Evolutionary conservation across 805 yeast species (phyloP).

Genomic region (Spathaspora arborariae): DNA sequence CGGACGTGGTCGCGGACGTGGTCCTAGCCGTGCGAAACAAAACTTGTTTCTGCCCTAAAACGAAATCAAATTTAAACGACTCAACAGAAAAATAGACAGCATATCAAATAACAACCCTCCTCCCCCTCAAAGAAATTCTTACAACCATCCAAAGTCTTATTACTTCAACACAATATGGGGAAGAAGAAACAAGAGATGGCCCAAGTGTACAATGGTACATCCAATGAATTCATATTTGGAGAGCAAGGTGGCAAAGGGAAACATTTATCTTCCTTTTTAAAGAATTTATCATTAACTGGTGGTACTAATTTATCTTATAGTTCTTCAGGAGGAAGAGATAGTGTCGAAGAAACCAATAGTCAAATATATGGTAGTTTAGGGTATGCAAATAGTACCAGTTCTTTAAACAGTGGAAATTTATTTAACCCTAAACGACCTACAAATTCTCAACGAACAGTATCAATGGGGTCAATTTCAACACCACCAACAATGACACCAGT

Average conservation of each 20-base stretch:
- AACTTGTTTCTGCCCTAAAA: too few species aligned
- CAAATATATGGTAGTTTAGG: conserved; percentile 36
- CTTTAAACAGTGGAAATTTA: background rate
- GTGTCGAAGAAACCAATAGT: conserved; percentile 27
- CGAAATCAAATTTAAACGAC: too few species aligned
- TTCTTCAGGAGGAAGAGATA: conserved; percentile 9
- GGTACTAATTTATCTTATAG: conserved; percentile 12
- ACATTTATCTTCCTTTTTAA: conserved; percentile 48
- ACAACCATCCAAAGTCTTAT: too few species aligned
- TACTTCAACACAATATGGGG: conserved; percentile 28
- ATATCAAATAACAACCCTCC: too few species aligned
- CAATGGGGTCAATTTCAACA: conserved; percentile 14
- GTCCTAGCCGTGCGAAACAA: too few species aligned
- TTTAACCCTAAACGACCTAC: conserved; percentile 10
- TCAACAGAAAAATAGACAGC: too few species aligned
- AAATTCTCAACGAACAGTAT: conserved; percentile 14
- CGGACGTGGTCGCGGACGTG: too few species aligned
- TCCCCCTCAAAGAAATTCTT: too few species aligned
- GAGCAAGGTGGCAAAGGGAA: conserved; percentile 69
- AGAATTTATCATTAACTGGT: conserved; percentile 39
- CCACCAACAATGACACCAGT: background rate
- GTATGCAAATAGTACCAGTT: conserved; percentile 2
- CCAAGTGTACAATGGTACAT: conserved; percentile 33
- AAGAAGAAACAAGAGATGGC: conserved; percentile 44
- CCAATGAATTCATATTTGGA: conserved; percentile 61